Conservation (phyloP, 179 eudicot species). For the Silene coronaria region DNA sequence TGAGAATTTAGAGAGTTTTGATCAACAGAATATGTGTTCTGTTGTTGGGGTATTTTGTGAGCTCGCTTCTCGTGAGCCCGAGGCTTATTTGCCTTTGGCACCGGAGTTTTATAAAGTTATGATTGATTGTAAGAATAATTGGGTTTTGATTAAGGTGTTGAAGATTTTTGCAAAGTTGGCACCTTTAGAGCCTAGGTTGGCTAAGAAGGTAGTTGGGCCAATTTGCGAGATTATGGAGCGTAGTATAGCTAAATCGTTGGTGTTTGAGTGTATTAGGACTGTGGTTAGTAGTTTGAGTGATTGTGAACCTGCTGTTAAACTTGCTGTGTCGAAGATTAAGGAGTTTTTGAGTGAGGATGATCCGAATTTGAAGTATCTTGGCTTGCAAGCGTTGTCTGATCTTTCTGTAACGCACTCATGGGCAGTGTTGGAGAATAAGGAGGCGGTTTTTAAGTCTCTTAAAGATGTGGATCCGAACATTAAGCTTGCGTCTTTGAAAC, state of each 20-base stretch:
- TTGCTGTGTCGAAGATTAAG: slow-evolving; percentile 58
- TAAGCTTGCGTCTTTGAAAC: slow-evolving; percentile 59
- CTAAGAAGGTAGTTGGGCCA: slow-evolving; percentile 71
- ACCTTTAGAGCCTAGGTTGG: slow-evolving; percentile 76
- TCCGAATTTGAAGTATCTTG: slow-evolving; percentile 77
- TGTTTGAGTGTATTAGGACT: slow-evolving; percentile 77
- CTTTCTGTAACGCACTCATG: slow-evolving; percentile 47
- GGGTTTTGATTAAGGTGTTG: slow-evolving; percentile 89
- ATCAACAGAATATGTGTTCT: slow-evolving; percentile 43
- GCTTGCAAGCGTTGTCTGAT: slow-evolving; percentile 63
- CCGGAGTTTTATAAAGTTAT: slow-evolving; percentile 81
- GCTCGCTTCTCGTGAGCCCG: slow-evolving; percentile 59
- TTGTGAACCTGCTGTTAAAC: slow-evolving; percentile 63
- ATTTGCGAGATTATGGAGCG: slow-evolving; percentile 72
- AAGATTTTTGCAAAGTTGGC: slow-evolving; percentile 84
- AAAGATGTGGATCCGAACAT: slow-evolving; percentile 76
- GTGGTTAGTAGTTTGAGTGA: slow-evolving; percentile 59
- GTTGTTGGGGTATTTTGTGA: slow-evolving; percentile 85
- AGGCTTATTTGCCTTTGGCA: slow-evolving; percentile 62
- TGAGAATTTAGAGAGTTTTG: slow-evolving; percentile 63
- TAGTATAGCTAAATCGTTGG: slow-evolving; percentile 65
- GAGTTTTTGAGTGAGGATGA: slow-evolving; percentile 79
- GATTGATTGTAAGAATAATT: slow-evolving; percentile 75
- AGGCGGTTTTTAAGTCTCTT: slow-evolving; percentile 65
- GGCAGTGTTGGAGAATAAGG: slow-evolving; percentile 80